Base-by-base conservation (phyloP, 1,139 yeast genomes). In the Yamadazyma blattariae region DNA sequence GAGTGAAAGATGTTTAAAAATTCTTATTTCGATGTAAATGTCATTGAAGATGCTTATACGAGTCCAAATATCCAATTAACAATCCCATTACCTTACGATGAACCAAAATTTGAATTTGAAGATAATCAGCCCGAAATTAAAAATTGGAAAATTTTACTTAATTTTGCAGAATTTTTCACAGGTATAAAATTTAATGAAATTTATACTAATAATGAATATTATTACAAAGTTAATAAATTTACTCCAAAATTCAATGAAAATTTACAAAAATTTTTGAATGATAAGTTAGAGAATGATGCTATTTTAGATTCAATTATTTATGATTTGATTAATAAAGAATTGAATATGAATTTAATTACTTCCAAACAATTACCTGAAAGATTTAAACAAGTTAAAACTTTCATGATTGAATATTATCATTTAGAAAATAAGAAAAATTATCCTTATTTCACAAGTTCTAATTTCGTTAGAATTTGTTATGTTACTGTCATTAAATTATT, bases 51-150 rank as follows among this genome's bases (percentile, higher is more conserved):
- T 47, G 64, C 68, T 3, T 48, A 59, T 17, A 38, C 45, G 1
- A 33, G 46, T 5, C 74, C 74, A 22, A 51, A 50, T 26, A 47
- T 70, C 28, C 61, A 56, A 3, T 55, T 68, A 27, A 47, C 63
- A 4, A 67, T 67, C 42, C 74, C 75, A 0, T 54, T 70, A 13
- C 75, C 76, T 7, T 53, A 53, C 11, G 71, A 67, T 38, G 49
- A 57, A 30, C 52, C 62, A 5, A 27, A 30, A 5, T 36, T 29
- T 27, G 50, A 54, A 16, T 36, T 61, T 14, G 57, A 57, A 3
- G 61, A 56, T 13, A 67, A 68, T 47, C 55, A 56, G 27, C 43
- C 49, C 1, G 48, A 57, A 5, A 37, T 45, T 24, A 47, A 46
- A 15, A 55, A 57, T 20, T 65, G 68, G 44, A 51, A 55, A 28